Conservation (phyloP, 1,284 basidiomycete species). For the Pascua sp. region DNA sequence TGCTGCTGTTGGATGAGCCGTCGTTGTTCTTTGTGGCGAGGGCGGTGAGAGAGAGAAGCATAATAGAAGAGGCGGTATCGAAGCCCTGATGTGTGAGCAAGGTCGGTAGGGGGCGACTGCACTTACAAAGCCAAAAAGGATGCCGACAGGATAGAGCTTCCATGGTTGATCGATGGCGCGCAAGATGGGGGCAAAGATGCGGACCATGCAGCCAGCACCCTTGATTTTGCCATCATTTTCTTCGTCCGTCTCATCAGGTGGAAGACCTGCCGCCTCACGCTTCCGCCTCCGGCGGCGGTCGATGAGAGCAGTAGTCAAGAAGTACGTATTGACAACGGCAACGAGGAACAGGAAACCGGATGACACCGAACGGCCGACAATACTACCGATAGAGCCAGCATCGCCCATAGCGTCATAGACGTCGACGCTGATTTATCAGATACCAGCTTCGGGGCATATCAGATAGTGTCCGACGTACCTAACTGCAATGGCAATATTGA, state of each 20-base stretch:
- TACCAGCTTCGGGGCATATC: too few relatives aligned
- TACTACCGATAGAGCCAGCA: constrained; percentile 68
- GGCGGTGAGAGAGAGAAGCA: constrained; percentile 72
- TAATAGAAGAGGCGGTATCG: constrained; percentile 83
- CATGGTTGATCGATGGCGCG: constrained; percentile 76
- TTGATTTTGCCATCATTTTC: constrained; percentile 19
- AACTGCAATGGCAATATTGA: constrained; percentile 77
- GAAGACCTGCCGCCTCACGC: constrained; percentile 20
- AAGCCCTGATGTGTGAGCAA: constrained; percentile 58
- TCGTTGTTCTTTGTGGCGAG: constrained; percentile 60
- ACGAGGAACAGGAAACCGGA: constrained; percentile 78
- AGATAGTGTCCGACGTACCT: constrained; percentile 20
- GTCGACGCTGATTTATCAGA: constrained; percentile 54
- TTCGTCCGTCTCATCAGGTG: constrained; percentile 9
- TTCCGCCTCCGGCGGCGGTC: constrained; percentile 24
- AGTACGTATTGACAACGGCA: constrained; percentile 70
- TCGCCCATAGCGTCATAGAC: constrained; percentile 64
- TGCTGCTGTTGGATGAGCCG: constrained; percentile 58
- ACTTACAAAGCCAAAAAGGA: constrained; percentile 74
- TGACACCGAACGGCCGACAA: constrained; percentile 75
- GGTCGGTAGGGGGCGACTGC: neutral
- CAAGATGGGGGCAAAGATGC: constrained; percentile 70
- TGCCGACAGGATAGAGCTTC: constrained; percentile 91
- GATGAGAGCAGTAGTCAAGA: constrained; percentile 54
- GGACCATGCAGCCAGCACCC: constrained; percentile 67